These are phyloP conservation scores for Paramyrothecium sp. DNA, from an alignment of 2,329 filamentous ascomycete genomes.

Conservation along the genomic window DNA sequence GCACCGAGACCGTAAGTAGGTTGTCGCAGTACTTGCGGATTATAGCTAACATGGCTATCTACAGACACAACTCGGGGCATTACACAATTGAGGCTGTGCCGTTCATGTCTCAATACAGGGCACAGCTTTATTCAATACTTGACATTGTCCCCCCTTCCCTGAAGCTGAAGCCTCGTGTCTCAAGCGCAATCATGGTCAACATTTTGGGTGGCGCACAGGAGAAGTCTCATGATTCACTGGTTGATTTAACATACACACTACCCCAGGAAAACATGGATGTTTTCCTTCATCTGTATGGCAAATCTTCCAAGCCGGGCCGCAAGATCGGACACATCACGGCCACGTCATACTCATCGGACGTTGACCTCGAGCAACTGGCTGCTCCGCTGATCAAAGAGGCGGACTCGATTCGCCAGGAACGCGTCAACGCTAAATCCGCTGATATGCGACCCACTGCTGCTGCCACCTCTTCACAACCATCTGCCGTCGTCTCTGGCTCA, in stretches of 20 bases:
- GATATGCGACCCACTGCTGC: constrained; percentile 32
- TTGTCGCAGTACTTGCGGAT: constrained; percentile 4
- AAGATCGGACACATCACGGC: constrained; percentile 96
- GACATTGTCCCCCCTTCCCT: constrained; percentile 56
- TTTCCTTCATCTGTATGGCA: constrained; percentile 86
- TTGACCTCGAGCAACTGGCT: constrained; percentile 58
- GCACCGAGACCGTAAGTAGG: constrained; percentile 58
- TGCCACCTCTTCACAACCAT: constrained; percentile 4
- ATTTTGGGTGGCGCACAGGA: constrained; percentile 68
- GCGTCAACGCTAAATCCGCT: constrained; percentile 40
- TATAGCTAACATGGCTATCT: not conserved
- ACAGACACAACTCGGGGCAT: constrained; percentile 82
- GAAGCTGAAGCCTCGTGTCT: constrained; percentile 57
- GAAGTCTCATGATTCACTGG: constrained; percentile 58
- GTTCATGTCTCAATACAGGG: constrained; percentile 85
- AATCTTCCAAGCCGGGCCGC: constrained; percentile 79
- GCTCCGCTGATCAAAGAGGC: constrained; percentile 68
- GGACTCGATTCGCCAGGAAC: constrained; percentile 56
- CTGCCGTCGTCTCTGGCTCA: constrained; percentile 5
- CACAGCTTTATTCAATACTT: constrained; percentile 83
- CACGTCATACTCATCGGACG: constrained; percentile 64
- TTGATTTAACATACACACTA: constrained; percentile 42
- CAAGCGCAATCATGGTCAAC: constrained; percentile 74
- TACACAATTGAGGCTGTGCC: constrained; percentile 91
- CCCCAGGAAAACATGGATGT: constrained; percentile 46